A percentile compares a stretch with the other conserved stretches of the same genome.
Conservation (phyloP, 2,329 filamentous ascomycete species). For the Lithohypha guttulata region DNA sequence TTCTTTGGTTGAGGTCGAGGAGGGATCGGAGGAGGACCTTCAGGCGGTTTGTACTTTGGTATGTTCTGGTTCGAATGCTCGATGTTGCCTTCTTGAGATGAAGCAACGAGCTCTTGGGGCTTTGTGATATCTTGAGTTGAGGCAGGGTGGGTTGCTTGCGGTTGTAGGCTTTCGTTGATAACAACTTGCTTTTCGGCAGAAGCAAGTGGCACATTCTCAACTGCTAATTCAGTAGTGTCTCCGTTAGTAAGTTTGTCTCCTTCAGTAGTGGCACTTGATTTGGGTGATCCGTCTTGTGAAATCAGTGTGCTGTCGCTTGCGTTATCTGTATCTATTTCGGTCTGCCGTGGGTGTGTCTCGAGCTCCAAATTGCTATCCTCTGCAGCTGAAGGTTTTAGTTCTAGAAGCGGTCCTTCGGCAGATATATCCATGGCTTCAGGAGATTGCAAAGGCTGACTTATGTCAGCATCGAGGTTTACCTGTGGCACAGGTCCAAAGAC, state of each 20-base stretch:
- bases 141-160: background rate
- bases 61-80: slow-evolving; percentile 9
- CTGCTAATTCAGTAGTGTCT: slow-evolving; percentile 16
- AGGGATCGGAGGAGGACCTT: slow-evolving; percentile 46
- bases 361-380: background rate
- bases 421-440: background rate
- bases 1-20: slow-evolving; percentile 32
- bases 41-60: slow-evolving; percentile 22
- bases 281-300: slow-evolving; percentile 18
- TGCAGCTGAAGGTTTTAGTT: too few species aligned
- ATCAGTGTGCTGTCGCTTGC: slow-evolving; percentile 32
- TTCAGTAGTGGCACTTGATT: background rate
- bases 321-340: slow-evolving; percentile 13
- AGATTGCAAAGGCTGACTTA: slow-evolving; percentile 13
- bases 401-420: background rate
- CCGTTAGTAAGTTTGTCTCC: slow-evolving; percentile 5
- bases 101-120: too few species aligned
- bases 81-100: slow-evolving; percentile 1
- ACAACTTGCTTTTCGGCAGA: background rate
- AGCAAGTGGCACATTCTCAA: background rate
- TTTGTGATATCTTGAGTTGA: background rate
- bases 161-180: background rate
- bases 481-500: slow-evolving; percentile 14
- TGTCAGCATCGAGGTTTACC: slow-evolving; percentile 5
- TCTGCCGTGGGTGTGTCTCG: background rate